A percentile compares a stretch with the other conserved stretches of the same genome.
phyloP scores from a whole-genome alignment of 2,329 filamentous ascomycete species.

The Hypoxylon sp. region DNA sequence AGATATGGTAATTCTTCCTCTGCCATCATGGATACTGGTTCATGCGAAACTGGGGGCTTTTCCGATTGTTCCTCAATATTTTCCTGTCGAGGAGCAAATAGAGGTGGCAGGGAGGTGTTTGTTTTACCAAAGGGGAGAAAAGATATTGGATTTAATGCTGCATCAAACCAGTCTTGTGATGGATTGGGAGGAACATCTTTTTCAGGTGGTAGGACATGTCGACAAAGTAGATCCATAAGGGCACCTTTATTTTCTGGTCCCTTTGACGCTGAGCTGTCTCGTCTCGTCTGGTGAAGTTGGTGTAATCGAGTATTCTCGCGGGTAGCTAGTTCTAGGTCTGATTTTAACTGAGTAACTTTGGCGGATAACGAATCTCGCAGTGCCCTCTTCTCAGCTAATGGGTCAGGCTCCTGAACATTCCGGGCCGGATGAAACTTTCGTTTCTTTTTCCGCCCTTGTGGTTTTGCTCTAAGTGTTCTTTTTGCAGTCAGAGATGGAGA shows the following conservation, averaged over 20 bases:
- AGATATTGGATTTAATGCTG: conserved; percentile 66
- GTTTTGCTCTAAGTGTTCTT: conserved; percentile 24
- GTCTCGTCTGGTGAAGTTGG: conserved; percentile 57
- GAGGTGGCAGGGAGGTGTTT: conserved; percentile 48
- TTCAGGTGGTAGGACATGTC: conserved; percentile 60
- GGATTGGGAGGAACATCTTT: conserved; percentile 51
- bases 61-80: conserved; percentile 54
- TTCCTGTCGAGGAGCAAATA: conserved; percentile 43
- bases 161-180: conserved; percentile 63
- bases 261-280: conserved; percentile 46
- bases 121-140: conserved; percentile 67
- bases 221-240: conserved; percentile 60
- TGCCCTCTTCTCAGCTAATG: conserved; percentile 65
- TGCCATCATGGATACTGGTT: conserved; percentile 73
- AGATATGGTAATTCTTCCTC: conserved; percentile 78
- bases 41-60: conserved; percentile 71
- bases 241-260: conserved; percentile 56
- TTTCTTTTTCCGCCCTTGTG: conserved; percentile 38
- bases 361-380: conserved; percentile 67
- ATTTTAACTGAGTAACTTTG: conserved; percentile 70
- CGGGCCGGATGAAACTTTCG: conserved; percentile 58
- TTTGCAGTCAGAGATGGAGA: conserved; percentile 40
- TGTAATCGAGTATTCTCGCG: conserved; percentile 72
- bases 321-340: conserved; percentile 70
- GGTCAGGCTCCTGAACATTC: conserved; percentile 59